Base-by-base conservation (phyloP, 1,284 basidiomycete species). In the Trichosporon asahii region DNA sequence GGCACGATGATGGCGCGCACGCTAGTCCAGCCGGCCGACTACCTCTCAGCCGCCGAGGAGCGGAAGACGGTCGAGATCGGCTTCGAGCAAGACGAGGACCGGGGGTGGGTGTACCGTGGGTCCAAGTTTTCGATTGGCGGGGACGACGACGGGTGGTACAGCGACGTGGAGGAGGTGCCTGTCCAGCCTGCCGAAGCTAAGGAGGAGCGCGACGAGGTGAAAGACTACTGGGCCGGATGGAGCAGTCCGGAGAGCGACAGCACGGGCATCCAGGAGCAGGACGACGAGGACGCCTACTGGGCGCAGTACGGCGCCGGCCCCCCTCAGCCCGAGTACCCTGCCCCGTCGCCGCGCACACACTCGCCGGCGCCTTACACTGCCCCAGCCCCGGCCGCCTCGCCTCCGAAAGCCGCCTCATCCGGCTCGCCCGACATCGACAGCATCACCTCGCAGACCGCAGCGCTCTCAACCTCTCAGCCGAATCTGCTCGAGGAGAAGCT, bases 251-350 rank as follows among this genome's bases (percentile, higher is more conserved):
- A n/a, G 15, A 63, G 63, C 6, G 35, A 60, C 31, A 68, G 53
- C 55, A 35, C 71, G 29, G 66, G 68, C 5, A 60, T 64, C 4
- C 33, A 70, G 33, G 73, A 67, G 15, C 70, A 74, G 31, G 70
- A 73, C 21, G 67, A 65, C 57, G 80, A 80, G 70, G 76, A 76
- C 64, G 76, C 74, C 23, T 82, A 82, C 71, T 82, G 80, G 80
- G 78, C 80, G 15, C 73, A 73, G 61, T 82, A 82, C 64, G 77
- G 73, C n/a, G 69, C 73, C 0, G 72, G 72, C 27, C 67, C 64
- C 21, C 55, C 64, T 18, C 60, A 14, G 57, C 57, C 27, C 3
- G 57, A 61, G 8, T n/a, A 61, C 15, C 15, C 57, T 1, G 15
- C 40, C 3, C 18, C 40, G 15, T 44, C 40, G 40, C 40, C 27